Evolutionary conservation across 2,329 filamentous ascomycete species (phyloP).

Genomic region (Alternaria triticimaculans): DNA sequence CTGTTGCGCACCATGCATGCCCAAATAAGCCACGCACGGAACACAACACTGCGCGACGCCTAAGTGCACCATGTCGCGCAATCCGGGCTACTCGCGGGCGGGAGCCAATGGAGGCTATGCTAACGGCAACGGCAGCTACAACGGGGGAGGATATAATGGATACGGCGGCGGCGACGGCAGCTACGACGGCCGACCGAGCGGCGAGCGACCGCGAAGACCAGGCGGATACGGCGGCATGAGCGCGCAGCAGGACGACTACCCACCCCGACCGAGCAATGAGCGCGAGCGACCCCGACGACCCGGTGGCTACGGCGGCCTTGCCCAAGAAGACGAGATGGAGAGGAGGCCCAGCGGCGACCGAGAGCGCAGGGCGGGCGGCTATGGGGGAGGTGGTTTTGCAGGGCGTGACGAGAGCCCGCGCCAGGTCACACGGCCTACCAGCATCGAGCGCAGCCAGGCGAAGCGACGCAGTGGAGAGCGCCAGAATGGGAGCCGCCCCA

Average conservation of each 20-base stretch:
- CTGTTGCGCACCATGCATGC: slow-evolving; percentile 23
- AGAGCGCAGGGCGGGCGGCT: slow-evolving; percentile 43
- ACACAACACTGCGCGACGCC: slow-evolving; percentile 9
- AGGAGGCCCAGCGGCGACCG: slow-evolving; percentile 33
- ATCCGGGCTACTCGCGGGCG: slow-evolving; percentile 40
- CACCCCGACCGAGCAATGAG: slow-evolving; percentile 26
- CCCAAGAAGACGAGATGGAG: slow-evolving; percentile 33
- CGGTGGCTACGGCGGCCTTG: slow-evolving; percentile 37
- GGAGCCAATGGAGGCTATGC: slow-evolving; percentile 47
- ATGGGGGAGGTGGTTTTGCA: slow-evolving; percentile 39
- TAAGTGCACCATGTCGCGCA: slow-evolving; percentile 44
- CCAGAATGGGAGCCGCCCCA: slow-evolving; percentile 32
- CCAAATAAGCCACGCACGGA: background rate
- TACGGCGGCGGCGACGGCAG: slow-evolving; percentile 27
- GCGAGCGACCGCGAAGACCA: slow-evolving; percentile 41
- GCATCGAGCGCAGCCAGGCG: slow-evolving; percentile 52
- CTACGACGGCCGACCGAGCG: slow-evolving; percentile 28
- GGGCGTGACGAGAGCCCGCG: slow-evolving; percentile 34
- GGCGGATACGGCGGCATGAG: slow-evolving; percentile 39
- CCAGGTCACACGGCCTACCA: slow-evolving; percentile 44
- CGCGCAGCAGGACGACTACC: slow-evolving; percentile 22
- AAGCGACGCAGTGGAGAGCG: slow-evolving; percentile 51
- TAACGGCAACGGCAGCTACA: slow-evolving; percentile 34
- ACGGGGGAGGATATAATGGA: slow-evolving; percentile 27
- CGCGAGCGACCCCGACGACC: slow-evolving; percentile 28